phyloP scores from a whole-genome alignment of 352 stramenopile species.

The Aphanomyces euteiches region DNA sequence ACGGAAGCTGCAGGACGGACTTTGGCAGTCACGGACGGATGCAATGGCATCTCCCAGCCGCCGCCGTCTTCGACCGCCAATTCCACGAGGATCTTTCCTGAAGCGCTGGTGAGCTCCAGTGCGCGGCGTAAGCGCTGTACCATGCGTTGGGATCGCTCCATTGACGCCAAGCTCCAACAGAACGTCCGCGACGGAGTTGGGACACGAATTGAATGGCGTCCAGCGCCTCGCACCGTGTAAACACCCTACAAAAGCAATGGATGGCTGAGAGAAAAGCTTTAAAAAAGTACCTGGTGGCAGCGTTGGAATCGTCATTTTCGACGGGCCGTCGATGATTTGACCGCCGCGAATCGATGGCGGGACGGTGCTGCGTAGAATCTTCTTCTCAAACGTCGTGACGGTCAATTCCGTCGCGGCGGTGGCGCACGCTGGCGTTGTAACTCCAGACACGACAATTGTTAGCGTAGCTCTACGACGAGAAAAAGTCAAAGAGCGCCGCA shows the following conservation, averaged over 20 bases:
- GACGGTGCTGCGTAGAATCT: slow-evolving; percentile 48
- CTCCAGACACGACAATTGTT: slow-evolving; percentile 50
- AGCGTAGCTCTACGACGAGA: slow-evolving; percentile 31
- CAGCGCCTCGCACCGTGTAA: slow-evolving; percentile 40
- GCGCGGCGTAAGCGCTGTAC: not conserved
- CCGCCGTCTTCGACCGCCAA: slow-evolving; percentile 39
- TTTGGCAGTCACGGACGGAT: slow-evolving; percentile 38
- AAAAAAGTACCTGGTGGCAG: slow-evolving; percentile 44
- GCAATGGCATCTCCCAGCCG: slow-evolving; percentile 58
- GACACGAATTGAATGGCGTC: slow-evolving; percentile 59
- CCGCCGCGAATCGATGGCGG: slow-evolving; percentile 54
- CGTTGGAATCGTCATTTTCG: slow-evolving; percentile 44
- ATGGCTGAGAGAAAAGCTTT: not conserved
- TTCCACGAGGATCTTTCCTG: slow-evolving; percentile 49
- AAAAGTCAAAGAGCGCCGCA: not conserved
- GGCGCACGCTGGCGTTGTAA: slow-evolving; percentile 50
- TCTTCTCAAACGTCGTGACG: slow-evolving; percentile 62
- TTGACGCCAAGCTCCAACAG: slow-evolving; percentile 47
- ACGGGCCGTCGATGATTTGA: slow-evolving; percentile 59
- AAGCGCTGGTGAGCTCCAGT: no score
- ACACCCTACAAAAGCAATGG: not conserved
- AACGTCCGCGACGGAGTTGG: slow-evolving; percentile 47
- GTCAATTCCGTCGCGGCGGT: slow-evolving; percentile 46
- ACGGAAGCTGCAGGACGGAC: slow-evolving; percentile 39
- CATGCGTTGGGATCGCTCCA: slow-evolving; percentile 40